These are phyloP conservation scores for Paecilomyces fulvus DNA, from an alignment of 2,329 filamentous ascomycete genomes.

Conservation along the genomic window DNA sequence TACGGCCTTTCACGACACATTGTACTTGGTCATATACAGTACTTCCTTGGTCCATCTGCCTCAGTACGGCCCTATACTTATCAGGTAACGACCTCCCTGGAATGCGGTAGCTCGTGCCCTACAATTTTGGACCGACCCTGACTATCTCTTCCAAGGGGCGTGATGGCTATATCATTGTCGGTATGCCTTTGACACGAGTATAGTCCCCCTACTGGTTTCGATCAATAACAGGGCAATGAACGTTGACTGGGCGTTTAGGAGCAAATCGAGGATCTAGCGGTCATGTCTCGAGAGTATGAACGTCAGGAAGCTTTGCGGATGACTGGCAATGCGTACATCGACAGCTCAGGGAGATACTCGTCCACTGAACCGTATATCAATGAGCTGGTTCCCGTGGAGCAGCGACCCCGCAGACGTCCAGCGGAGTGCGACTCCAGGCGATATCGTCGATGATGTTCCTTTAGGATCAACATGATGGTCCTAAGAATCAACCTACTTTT, in stretches of 20 bases:
- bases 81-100: constrained; percentile 26
- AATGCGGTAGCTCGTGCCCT: background rate
- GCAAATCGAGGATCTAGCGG: constrained; percentile 43
- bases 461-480: background rate
- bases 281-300: constrained; percentile 41
- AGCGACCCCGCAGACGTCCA: constrained; percentile 20
- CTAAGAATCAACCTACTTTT: background rate
- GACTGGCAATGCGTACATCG: constrained; percentile 19
- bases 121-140: constrained; percentile 10
- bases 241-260: constrained; percentile 21
- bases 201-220: background rate
- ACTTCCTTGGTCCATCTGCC: constrained; percentile 40
- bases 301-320: constrained; percentile 39
- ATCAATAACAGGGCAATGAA: background rate
- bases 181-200: constrained; percentile 39
- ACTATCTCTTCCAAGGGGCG: constrained; percentile 31
- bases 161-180: constrained; percentile 42
- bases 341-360: constrained; percentile 11
- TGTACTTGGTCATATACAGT: constrained; percentile 41
- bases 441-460: constrained; percentile 7
- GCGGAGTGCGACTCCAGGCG: constrained; percentile 16
- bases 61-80: constrained; percentile 40
- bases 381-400: constrained; percentile 31
- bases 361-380: constrained; percentile 36
- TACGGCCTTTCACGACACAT: constrained; percentile 42